Evolutionary conservation across 768 basidiomycete genomes (phyloP).

Genomic region (Boletus tylopilopsis): DNA sequence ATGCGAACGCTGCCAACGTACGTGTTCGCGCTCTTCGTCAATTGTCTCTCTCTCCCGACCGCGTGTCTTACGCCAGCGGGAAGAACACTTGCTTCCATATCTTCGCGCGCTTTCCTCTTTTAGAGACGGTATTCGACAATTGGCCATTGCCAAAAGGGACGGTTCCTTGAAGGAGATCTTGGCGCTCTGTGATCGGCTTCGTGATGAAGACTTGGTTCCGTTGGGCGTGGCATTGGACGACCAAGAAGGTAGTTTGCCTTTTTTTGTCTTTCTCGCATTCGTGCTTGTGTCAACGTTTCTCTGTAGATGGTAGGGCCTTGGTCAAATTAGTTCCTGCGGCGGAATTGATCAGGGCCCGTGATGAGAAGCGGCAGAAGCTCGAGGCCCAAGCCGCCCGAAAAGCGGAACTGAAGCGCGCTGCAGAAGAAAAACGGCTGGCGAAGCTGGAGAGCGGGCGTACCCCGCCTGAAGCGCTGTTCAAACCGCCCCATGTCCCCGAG

Average conservation of each 20-base stretch:
- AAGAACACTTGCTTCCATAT: conserved; percentile 86
- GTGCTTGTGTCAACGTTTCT: neutral
- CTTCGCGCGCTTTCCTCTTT: conserved; percentile 81
- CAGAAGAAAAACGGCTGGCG: conserved; percentile 62
- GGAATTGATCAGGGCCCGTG: conserved; percentile 77
- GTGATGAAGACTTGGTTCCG: conserved; percentile 88
- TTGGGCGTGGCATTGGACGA: conserved; percentile 96
- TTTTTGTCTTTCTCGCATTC: neutral
- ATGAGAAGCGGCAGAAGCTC: conserved; percentile 76
- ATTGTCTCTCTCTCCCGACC: neutral
- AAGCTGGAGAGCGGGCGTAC: conserved; percentile 85
- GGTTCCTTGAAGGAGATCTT: conserved; percentile 76
- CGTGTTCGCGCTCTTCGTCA: conserved; percentile 34
- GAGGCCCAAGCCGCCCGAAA: conserved; percentile 81
- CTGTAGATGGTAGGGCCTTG: conserved; percentile 85
- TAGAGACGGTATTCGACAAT: conserved; percentile 80
- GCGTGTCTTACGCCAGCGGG: conserved; percentile 50
- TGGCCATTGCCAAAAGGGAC: conserved; percentile 73
- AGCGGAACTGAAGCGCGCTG: conserved; percentile 61
- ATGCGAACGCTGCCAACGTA: conserved; percentile 35
- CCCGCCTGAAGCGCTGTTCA: conserved; percentile 77
- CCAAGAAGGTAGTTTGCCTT: conserved; percentile 67
- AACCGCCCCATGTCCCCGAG: conserved; percentile 69
- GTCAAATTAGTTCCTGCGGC: conserved; percentile 87
- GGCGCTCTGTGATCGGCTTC: conserved; percentile 80